A percentile compares a stretch with the other conserved stretches of the same genome.
phyloP scores from a whole-genome alignment of 345 rosid species.

The Fremontodendron californicum region DNA sequence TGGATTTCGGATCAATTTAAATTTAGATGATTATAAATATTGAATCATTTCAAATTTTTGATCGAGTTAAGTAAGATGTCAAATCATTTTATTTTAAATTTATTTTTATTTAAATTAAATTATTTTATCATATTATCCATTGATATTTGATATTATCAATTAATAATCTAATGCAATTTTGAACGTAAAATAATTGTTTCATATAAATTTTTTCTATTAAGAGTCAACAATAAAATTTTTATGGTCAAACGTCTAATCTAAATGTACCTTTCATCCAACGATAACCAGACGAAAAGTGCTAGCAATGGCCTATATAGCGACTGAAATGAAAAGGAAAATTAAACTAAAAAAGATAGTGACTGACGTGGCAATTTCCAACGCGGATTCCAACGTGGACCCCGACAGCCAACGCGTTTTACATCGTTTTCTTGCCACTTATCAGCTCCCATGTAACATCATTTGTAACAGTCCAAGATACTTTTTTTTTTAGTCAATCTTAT shows the following conservation, averaged over 20 bases:
- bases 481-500: not conserved
- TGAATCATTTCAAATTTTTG: too few species aligned
- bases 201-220: too few species aligned
- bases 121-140: too few species aligned
- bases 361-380: conserved; percentile 9
- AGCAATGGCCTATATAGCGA: not conserved
- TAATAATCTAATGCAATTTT: too few species aligned
- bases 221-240: not conserved
- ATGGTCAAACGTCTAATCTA: not conserved
- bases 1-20: too few species aligned
- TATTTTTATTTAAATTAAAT: too few species aligned
- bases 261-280: not conserved
- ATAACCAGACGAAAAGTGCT: not conserved
- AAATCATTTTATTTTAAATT: too few species aligned
- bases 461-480: not conserved
- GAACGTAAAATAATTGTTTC: not conserved
- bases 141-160: too few species aligned
- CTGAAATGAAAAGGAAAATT: conserved; percentile 5
- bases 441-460: not conserved
- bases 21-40: too few species aligned
- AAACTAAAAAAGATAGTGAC: not conserved
- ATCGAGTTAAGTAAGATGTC: too few species aligned
- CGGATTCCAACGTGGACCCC: not conserved
- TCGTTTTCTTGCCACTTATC: not conserved
- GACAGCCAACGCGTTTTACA: not conserved